Evolutionary conservation across 805 yeast species (phyloP).

Genomic region (Nakazawaea holstii): DNA sequence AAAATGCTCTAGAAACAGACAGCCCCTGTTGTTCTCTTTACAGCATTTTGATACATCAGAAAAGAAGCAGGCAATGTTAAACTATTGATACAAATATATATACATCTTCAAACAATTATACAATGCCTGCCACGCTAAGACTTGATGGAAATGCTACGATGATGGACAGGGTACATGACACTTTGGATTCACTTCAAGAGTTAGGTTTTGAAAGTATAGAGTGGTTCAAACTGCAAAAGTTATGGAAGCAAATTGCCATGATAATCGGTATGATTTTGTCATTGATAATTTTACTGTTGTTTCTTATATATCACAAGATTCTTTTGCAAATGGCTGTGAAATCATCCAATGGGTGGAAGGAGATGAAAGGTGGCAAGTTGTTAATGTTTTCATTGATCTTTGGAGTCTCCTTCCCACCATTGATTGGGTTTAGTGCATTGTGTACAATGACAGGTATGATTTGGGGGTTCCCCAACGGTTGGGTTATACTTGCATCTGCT

Average conservation of each 20-base stretch:
- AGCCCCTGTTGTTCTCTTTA: not conserved
- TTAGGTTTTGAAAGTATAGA: not conserved
- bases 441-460: constrained; percentile 71
- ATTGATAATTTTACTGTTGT: not conserved
- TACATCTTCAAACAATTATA: not conserved
- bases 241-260: not conserved
- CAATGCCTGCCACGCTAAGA: not conserved
- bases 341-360: constrained; percentile 40
- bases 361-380: constrained; percentile 33
- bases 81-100: too few relatives aligned
- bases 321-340: constrained; percentile 32
- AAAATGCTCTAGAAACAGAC: too few relatives aligned
- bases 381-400: constrained; percentile 50
- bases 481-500: constrained; percentile 67
- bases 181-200: not conserved
- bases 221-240: constrained; percentile 4
- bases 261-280: not conserved
- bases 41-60: not conserved
- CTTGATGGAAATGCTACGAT: not conserved
- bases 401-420: constrained; percentile 82
- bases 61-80: not conserved
- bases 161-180: not conserved
- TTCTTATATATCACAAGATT: constrained; percentile 29
- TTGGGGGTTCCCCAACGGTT: constrained; percentile 75
- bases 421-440: constrained; percentile 74